Percentiles rank a stretch among this genome's conserved stretches.
phyloP scores from a whole-genome alignment of 73 alveolate species.

The Tetrahymena thermophila region DNA sequence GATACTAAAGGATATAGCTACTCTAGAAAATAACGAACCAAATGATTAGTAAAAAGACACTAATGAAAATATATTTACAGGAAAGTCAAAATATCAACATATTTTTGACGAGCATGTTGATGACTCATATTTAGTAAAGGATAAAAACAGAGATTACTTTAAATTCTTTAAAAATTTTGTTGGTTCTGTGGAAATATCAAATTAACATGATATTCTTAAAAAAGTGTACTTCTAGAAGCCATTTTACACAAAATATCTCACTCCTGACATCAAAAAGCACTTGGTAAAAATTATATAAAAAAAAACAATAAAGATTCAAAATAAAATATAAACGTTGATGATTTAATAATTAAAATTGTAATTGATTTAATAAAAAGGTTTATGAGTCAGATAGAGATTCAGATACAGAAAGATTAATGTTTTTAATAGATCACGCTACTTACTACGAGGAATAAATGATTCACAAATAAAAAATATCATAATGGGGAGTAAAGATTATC shows the following conservation, averaged over 20 bases:
- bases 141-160: not conserved
- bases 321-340: too few relatives aligned
- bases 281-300: not conserved
- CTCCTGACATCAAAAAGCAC: not conserved
- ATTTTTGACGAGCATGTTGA: not conserved
- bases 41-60: not conserved
- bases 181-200: not conserved
- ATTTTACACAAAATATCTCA: not conserved
- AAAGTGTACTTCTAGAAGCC: not conserved
- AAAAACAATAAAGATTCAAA: too few relatives aligned
- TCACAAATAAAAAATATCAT: not conserved
- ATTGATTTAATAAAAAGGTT: not conserved
- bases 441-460: not conserved
- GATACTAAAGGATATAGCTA: not conserved
- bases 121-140: not conserved
- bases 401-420: not conserved
- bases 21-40: not conserved
- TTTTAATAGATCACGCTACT: not conserved
- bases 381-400: not conserved
- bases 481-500: not conserved
- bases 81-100: not conserved
- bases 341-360: not conserved
- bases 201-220: not conserved
- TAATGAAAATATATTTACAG: not conserved
- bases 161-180: not conserved